phyloP scores from a whole-genome alignment of 306 rosid genomes.

The Ormosia emarginata region DNA sequence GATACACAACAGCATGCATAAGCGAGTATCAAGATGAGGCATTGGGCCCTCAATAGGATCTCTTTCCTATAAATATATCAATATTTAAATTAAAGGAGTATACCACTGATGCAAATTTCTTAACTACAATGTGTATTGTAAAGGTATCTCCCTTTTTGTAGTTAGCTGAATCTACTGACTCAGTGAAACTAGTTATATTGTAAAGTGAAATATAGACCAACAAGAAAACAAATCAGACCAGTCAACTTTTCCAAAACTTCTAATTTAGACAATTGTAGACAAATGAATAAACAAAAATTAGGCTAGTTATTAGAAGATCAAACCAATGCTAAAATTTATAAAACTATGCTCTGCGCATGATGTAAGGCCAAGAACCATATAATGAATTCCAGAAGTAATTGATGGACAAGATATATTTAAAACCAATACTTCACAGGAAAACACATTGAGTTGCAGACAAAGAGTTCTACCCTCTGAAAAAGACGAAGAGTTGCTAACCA shows the following conservation, averaged over 20 bases:
- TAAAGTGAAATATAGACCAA: background rate
- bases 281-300: background rate
- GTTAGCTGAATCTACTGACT: background rate
- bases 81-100: background rate
- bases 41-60: constrained; percentile 98
- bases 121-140: background rate
- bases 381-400: background rate
- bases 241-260: background rate
- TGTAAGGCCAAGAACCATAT: background rate
- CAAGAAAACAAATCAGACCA: background rate
- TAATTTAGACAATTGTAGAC: background rate
- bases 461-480: constrained; percentile 80
- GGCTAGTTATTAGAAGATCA: background rate
- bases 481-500: constrained; percentile 96
- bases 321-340: background rate
- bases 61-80: constrained; percentile 63
- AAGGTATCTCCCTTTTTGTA: background rate
- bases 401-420: background rate
- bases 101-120: background rate
- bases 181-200: background rate
- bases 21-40: constrained; percentile 90
- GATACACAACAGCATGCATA: constrained; percentile 84
- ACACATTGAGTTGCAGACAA: constrained; percentile 15
- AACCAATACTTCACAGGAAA: constrained; percentile 21
- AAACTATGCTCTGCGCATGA: background rate